Evolutionary conservation across 345 rosid genomes (phyloP).

Genomic region (Camelina neglecta): DNA sequence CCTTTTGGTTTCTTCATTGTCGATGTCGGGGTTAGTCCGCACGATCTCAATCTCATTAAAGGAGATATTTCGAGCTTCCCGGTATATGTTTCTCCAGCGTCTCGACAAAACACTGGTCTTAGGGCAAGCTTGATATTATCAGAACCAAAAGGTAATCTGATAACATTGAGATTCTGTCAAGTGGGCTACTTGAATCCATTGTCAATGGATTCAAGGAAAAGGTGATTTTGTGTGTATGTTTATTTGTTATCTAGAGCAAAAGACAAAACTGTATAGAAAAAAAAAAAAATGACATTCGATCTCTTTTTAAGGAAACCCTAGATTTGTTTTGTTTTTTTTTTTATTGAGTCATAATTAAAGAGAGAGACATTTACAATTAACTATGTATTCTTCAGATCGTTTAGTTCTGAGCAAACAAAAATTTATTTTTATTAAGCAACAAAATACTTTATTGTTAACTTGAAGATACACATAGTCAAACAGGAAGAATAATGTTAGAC

Average conservation of each 20-base stretch:
- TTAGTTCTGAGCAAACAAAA: no score
- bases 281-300: no score
- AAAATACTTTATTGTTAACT: background rate
- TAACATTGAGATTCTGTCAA: background rate
- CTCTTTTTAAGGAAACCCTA: no score
- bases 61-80: background rate
- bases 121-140: background rate
- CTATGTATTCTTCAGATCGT: no score
- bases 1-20: background rate
- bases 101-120: background rate
- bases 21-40: background rate
- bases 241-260: no score
- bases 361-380: no score
- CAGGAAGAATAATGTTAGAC: background rate
- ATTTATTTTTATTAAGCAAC: no score
- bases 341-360: no score
- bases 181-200: slow-evolving; percentile 8
- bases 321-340: no score
- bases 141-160: background rate
- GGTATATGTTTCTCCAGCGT: background rate
- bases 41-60: background rate
- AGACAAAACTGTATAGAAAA: no score
- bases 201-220: background rate
- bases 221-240: background rate
- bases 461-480: background rate